Percentiles rank a stretch among this genome's conserved stretches.
These are phyloP conservation scores for Ustilago bromivora DNA, from an alignment of 1,284 basidiomycete genomes.

Conservation along the genomic window DNA sequence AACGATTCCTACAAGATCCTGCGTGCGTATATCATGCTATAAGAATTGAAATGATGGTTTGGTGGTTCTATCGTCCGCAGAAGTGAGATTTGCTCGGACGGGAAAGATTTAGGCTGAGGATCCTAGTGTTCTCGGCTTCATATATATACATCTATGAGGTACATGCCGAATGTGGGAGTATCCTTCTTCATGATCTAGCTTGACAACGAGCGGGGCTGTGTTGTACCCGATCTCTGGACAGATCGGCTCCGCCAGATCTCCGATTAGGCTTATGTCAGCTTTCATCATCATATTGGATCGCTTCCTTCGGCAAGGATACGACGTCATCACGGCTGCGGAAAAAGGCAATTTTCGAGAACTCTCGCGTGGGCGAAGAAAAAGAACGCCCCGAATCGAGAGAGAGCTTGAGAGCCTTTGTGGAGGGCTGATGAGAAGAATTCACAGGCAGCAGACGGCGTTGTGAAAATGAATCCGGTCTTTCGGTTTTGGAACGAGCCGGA, in stretches of 20 bases:
- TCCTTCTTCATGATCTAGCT: too few relatives aligned
- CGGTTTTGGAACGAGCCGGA: background rate
- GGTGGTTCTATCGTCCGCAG: background rate
- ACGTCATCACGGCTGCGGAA: conserved; percentile 7
- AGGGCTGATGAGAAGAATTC: background rate
- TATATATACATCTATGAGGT: too few relatives aligned
- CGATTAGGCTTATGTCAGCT: too few relatives aligned
- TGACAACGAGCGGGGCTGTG: too few relatives aligned
- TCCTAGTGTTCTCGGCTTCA: background rate
- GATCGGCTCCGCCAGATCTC: too few relatives aligned
- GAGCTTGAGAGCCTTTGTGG: conserved; percentile 2
- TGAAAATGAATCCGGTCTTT: conserved; percentile 1
- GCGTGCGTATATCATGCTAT: background rate
- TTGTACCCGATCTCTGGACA: too few relatives aligned
- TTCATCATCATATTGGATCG: too few relatives aligned
- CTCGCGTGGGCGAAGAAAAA: background rate
- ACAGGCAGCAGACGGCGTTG: conserved; percentile 14
- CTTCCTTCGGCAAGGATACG: background rate
- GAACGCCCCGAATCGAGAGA: background rate
- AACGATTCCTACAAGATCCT: background rate
- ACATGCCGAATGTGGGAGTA: too few relatives aligned
- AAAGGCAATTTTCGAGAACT: conserved; percentile 1
- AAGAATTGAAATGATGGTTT: background rate
- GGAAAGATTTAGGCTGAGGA: background rate
- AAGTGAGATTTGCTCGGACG: background rate